Evolutionary conservation across 2,329 filamentous ascomycete species (phyloP), one percentile per base, ranked within the genome.

Genomic region (Pseudomassariella vexata): DNA sequence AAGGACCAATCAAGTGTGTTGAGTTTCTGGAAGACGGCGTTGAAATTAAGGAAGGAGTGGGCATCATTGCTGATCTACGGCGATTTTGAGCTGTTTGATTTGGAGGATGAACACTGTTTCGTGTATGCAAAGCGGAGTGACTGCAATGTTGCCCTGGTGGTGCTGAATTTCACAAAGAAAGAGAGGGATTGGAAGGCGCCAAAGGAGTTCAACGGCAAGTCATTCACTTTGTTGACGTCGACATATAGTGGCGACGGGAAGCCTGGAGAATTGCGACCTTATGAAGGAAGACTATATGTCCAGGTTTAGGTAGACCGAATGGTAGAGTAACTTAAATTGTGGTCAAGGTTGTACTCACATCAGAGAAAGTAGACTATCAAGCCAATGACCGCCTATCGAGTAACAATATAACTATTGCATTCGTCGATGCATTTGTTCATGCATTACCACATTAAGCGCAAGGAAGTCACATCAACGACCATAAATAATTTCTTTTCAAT

Each of bases 21-120:
- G 48, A 57, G 65, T 37, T 82, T 76, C 53, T 88, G 80, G 68
- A 67, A 70, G 24, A 55, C 56, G 0, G 66, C 80, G 33, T 60
- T 85, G n/a, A 48, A 57, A 17, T 48, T 78, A 31, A 69, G 83
- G 39, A 83, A 83, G 48, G 53, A 68, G 27, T 62, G 75, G 46
- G 15, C 23, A 14, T 6, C 18, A 4, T 5, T 32, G 11, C 14
- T 36, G 5, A 24, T 36, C 7, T 19, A 36, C 12, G 34, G 34
- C 5, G 9, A 30, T 20, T 36, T 26, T 12, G 34, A 30, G 14
- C 51, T 69, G 7, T 55, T 73, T 21, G 70, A 73, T 29, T 48
- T 62, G 12, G 61, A 65, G n/a, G 56, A 65, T 26, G 54, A 65
- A 36, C 35, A 57, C 33, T 62, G 60, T 1, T 69, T 70, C 43